phyloP scores from a whole-genome alignment of 2,329 filamentous ascomycete species.

The Cytospora chrysosperma region DNA sequence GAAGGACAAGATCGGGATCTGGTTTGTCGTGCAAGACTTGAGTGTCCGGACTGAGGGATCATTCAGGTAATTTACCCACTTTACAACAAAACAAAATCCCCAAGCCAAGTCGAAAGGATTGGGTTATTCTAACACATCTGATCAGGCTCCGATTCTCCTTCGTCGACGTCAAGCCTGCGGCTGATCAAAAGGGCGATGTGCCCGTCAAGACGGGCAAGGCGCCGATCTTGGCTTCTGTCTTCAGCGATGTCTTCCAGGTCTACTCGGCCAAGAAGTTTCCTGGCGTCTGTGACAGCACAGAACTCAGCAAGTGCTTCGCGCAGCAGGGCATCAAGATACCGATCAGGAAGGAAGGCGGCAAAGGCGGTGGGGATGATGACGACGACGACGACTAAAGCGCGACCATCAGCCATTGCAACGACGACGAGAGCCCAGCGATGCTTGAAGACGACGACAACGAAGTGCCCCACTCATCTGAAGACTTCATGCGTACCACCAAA shows the following conservation, averaged over 20 bases:
- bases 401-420: background rate
- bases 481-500: background rate
- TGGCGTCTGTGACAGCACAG: slow-evolving; percentile 90
- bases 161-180: slow-evolving; percentile 66
- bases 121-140: slow-evolving; percentile 1
- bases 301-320: slow-evolving; percentile 89
- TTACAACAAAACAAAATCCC: background rate
- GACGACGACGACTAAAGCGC: slow-evolving; percentile 39
- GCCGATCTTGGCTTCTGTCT: slow-evolving; percentile 79
- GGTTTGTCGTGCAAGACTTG: slow-evolving; percentile 95
- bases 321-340: slow-evolving; percentile 95
- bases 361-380: slow-evolving; percentile 47
- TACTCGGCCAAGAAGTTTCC: slow-evolving; percentile 98
- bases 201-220: slow-evolving; percentile 71
- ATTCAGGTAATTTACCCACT: slow-evolving; percentile 65
- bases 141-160: slow-evolving; percentile 67
- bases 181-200: slow-evolving; percentile 20
- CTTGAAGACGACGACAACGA: background rate
- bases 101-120: background rate
- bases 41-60: slow-evolving; percentile 89
- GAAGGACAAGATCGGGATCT: slow-evolving; percentile 80
- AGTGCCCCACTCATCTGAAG: background rate
- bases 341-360: slow-evolving; percentile 78
- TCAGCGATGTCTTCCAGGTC: slow-evolving; percentile 87
- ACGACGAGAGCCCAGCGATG: background rate